Base-by-base conservation (phyloP, 225 moss, liverwort and hornwort species). In the Physcomitrium patens region DNA sequence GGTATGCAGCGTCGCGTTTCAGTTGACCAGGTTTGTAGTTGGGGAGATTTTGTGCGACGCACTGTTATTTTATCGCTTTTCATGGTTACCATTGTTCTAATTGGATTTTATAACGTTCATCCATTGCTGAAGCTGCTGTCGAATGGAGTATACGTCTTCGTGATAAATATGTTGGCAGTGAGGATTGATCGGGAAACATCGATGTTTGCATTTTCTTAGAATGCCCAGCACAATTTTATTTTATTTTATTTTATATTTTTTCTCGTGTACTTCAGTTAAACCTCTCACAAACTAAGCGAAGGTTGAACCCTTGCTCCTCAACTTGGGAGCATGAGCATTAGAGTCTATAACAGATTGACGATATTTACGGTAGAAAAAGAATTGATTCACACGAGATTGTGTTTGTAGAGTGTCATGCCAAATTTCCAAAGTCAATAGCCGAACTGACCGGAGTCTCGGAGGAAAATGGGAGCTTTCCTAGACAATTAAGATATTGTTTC, bases 231-330 rank as follows among this genome's bases (percentile, higher is more conserved):
- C 51, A 76, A 22, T 49, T 75, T 68, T n/a, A n/a, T n/a, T n/a
- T n/a, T n/a, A n/a, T n/a, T n/a, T n/a, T n/a, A n/a, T n/a, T n/a
- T n/a, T n/a, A n/a, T n/a, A n/a, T 75, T 7, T 37, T 15, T 67
- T 72, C 49, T 51, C 63, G 28, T 28, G 45, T 64, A 37, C 43
- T 83, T 26, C 59, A 76, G 68, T 64, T 68, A 68, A 69, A 76
- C 47, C 28, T 63, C 9, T 27, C 49, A 16, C n/a, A 46, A 76
- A 59, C 16, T 46, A 17, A 44, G 18, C 42, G 12, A 42, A 75
- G 14, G 48, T 52, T 5, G 44, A 47, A 42, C 18, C 42, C 37
- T 67, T 63, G 41, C 60, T 68, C 17, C 20, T 46, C 16, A 43
- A 66, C 26, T 53, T 41, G 54, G 3, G 49, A 56, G 27, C 26